Conservation (phyloP, 495 filamentous ascomycete genomes). For the Aspergillus biplanus region DNA sequence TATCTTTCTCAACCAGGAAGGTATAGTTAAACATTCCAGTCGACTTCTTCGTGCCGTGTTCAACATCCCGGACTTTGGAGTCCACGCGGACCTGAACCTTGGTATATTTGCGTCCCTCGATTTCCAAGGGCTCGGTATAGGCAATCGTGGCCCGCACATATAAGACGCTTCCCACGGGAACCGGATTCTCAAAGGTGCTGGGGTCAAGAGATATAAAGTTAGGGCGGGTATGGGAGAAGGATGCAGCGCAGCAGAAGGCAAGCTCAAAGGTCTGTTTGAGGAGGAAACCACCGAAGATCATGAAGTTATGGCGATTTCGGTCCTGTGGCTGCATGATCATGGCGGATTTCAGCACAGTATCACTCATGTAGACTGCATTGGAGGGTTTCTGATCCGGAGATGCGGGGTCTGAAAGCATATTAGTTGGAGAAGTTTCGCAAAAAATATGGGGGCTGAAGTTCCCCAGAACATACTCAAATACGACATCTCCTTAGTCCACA, state of each 20-base stretch:
- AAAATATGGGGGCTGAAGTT: background rate
- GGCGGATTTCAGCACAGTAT: constrained; percentile 68
- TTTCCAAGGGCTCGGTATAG: constrained; percentile 70
- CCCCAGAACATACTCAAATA: constrained; percentile 55
- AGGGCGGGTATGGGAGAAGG: constrained; percentile 73
- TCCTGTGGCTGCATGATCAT: constrained; percentile 89
- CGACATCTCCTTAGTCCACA: constrained; percentile 74
- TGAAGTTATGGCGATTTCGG: constrained; percentile 83
- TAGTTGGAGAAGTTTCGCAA: constrained; percentile 2
- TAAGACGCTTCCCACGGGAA: constrained; percentile 80
- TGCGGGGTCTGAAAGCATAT: constrained; percentile 56
- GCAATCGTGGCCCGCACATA: constrained; percentile 78
- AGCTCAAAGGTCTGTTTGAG: constrained; percentile 83
- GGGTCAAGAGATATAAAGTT: constrained; percentile 81
- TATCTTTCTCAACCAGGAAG: constrained; percentile 71
- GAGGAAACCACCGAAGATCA: constrained; percentile 88
- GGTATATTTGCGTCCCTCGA: constrained; percentile 54
- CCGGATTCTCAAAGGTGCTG: constrained; percentile 81
- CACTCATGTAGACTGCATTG: constrained; percentile 69
- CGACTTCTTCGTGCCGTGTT: constrained; percentile 73
- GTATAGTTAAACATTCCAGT: constrained; percentile 89
- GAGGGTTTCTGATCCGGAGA: constrained; percentile 57
- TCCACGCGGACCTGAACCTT: constrained; percentile 78
- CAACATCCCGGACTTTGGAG: constrained; percentile 75
- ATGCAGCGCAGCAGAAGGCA: constrained; percentile 85